A percentile compares a stretch with the other conserved stretches of the same genome.
phyloP scores from a whole-genome alignment of 768 basidiomycete genomes.

The Xerocomellus intermedius region DNA sequence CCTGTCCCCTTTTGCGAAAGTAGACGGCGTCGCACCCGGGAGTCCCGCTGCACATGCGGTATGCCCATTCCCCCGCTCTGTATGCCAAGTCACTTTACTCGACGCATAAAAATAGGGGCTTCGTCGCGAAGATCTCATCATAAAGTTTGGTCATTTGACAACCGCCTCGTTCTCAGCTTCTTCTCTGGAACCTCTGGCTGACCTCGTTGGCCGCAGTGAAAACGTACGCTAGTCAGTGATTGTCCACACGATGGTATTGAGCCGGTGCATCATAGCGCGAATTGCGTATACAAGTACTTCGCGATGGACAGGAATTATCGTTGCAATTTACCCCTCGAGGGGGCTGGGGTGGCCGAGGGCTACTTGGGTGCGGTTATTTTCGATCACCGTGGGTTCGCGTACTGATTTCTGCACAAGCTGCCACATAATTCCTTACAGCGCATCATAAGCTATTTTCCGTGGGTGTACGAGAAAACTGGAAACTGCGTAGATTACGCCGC shows the following conservation, averaged over 20 bases:
- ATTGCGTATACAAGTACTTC: slow-evolving; percentile 56
- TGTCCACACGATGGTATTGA: not conserved
- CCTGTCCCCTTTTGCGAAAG: slow-evolving; percentile 67
- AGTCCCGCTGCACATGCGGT: slow-evolving; percentile 88
- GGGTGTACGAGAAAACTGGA: not conserved
- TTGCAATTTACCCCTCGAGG: slow-evolving; percentile 65
- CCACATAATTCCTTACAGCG: slow-evolving; percentile 55
- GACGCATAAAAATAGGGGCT: slow-evolving; percentile 45
- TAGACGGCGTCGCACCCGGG: slow-evolving; percentile 74
- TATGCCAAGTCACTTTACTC: not conserved
- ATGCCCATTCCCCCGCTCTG: slow-evolving; percentile 22
- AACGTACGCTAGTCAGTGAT: slow-evolving; percentile 50
- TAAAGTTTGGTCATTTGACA: slow-evolving; percentile 70
- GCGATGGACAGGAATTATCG: slow-evolving; percentile 43
- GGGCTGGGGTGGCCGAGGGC: slow-evolving; percentile 86
- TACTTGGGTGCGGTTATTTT: slow-evolving; percentile 63
- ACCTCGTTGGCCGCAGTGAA: slow-evolving; percentile 74
- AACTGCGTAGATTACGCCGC: not conserved
- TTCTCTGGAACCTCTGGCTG: slow-evolving; percentile 68
- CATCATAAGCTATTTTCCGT: not conserved
- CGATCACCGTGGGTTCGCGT: not conserved
- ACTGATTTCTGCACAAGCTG: slow-evolving; percentile 40
- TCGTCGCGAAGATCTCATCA: slow-evolving; percentile 68
- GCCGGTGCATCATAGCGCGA: slow-evolving; percentile 43
- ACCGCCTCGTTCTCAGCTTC: slow-evolving; percentile 48